Percentiles rank a stretch among this genome's conserved stretches.
These are phyloP conservation scores for Silene conica DNA, from an alignment of 148 eudicot genomes.

Conservation along the genomic window DNA sequence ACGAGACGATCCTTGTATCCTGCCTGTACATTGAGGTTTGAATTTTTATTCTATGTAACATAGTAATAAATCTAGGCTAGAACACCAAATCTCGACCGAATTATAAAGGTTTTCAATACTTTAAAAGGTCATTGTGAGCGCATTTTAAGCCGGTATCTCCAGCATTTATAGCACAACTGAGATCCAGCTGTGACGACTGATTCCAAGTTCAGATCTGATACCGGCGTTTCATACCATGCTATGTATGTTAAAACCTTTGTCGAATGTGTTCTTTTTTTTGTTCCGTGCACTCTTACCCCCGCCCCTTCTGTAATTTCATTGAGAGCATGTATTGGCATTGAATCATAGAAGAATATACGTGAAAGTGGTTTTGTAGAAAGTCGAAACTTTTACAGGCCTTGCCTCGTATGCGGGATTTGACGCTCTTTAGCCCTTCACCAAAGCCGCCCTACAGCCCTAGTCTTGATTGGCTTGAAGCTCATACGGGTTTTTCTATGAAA, in stretches of 20 bases:
- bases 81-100: background rate
- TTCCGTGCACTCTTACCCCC: background rate
- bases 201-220: no score
- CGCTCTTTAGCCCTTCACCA: no score
- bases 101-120: no score
- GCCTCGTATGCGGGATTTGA: no score
- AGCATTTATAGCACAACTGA: no score
- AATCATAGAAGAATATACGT: background rate
- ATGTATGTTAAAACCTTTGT: slow-evolving; percentile 4
- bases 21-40: slow-evolving; percentile 35
- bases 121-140: no score
- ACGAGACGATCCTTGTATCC: slow-evolving; percentile 5
- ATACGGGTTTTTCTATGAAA: no score
- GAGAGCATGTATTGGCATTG: background rate
- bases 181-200: no score
- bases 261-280: background rate
- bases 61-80: background rate
- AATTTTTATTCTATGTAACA: slow-evolving; percentile 11
- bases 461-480: no score
- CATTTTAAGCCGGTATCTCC: no score
- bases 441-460: no score
- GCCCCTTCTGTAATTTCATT: slow-evolving; percentile 14
- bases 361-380: slow-evolving; percentile 5
- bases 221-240: background rate
- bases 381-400: no score